Conservation (phyloP, 768 basidiomycete genomes). For the Coprinopsis strossmayeri region DNA sequence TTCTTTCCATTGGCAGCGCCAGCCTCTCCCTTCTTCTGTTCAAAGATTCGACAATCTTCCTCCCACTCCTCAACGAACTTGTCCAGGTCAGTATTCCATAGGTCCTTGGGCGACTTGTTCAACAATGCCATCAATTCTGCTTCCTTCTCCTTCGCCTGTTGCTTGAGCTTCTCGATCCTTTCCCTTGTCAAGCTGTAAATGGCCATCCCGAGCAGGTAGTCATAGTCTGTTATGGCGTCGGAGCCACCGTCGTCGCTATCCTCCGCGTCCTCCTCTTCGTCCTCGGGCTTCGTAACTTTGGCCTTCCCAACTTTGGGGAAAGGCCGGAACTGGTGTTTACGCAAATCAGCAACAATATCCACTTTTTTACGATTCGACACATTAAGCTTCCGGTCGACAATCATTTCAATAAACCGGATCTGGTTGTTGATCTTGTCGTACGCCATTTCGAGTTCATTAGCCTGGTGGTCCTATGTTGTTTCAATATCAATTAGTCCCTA, state of each 20-base stretch:
- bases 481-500: slow-evolving; percentile 9
- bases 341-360: slow-evolving; percentile 79
- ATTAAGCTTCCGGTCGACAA: slow-evolving; percentile 73
- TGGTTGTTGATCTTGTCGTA: slow-evolving; percentile 90
- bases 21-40: slow-evolving; percentile 32
- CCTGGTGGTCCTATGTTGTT: slow-evolving; percentile 64
- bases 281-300: slow-evolving; percentile 49
- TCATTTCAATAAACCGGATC: slow-evolving; percentile 96
- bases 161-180: slow-evolving; percentile 83
- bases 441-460: slow-evolving; percentile 71
- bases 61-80: slow-evolving; percentile 79
- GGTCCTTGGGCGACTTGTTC: slow-evolving; percentile 66
- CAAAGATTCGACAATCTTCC: slow-evolving; percentile 41
- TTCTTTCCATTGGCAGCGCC: slow-evolving; percentile 37
- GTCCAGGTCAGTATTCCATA: slow-evolving; percentile 92
- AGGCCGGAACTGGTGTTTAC: slow-evolving; percentile 79
- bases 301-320: slow-evolving; percentile 78
- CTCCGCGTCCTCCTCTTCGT: slow-evolving; percentile 44
- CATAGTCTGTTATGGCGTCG: slow-evolving; percentile 58
- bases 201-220: slow-evolving; percentile 92
- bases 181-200: slow-evolving; percentile 94
- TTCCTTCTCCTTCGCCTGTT: slow-evolving; percentile 80
- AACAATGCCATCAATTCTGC: slow-evolving; percentile 71
- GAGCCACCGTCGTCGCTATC: slow-evolving; percentile 23
- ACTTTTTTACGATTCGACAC: slow-evolving; percentile 86